Conservation (phyloP, 768 basidiomycete genomes). For the Mycena filopes region DNA sequence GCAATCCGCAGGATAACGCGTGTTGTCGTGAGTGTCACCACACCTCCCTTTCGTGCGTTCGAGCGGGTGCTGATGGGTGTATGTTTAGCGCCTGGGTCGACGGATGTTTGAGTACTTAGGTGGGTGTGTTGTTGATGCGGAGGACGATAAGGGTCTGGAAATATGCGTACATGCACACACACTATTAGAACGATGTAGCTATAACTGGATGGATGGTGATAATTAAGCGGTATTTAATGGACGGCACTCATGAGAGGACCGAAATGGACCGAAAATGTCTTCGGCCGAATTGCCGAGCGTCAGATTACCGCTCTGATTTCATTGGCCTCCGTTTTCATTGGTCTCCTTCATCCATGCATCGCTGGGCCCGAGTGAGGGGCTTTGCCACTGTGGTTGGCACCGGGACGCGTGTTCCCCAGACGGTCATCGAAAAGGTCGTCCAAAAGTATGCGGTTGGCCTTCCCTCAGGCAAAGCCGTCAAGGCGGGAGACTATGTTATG, state of each 20-base stretch:
- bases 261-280: too few relatives aligned
- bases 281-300: too few relatives aligned
- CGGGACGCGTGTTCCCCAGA: slow-evolving; percentile 69
- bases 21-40: slow-evolving; percentile 29
- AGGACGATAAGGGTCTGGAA: too few relatives aligned
- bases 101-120: slow-evolving; percentile 1
- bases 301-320: too few relatives aligned
- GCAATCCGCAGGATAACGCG: slow-evolving; percentile 22
- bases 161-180: too few relatives aligned
- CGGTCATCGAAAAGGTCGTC: slow-evolving; percentile 96
- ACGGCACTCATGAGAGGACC: too few relatives aligned
- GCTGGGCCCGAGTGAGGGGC: slow-evolving; percentile 30
- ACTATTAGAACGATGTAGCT: too few relatives aligned
- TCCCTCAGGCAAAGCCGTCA: slow-evolving; percentile 80
- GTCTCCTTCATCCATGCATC: slow-evolving; percentile 14
- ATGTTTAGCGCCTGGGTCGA: background rate
- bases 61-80: background rate
- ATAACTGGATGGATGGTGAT: too few relatives aligned
- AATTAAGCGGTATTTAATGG: too few relatives aligned
- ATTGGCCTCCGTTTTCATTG: background rate
- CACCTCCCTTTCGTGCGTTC: background rate
- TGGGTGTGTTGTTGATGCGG: too few relatives aligned
- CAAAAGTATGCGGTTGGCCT: slow-evolving; percentile 96
- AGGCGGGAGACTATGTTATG: slow-evolving; percentile 99
- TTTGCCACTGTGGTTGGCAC: slow-evolving; percentile 42